Base-by-base conservation (phyloP, 140 eudicot genomes). In the Stevia rebaudiana region DNA sequence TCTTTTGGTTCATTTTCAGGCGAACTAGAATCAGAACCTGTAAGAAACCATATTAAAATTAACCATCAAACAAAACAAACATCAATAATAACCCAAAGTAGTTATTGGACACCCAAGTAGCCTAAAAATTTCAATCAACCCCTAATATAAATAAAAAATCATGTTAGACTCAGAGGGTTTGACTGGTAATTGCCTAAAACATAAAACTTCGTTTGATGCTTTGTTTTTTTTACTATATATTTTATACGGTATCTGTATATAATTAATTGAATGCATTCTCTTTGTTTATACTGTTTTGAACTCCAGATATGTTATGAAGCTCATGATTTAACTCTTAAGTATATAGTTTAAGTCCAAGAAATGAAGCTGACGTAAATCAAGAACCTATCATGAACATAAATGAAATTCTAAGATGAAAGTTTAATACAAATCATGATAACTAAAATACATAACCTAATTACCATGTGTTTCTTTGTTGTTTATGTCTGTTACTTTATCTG, bases 1-100 rank as follows among this genome's bases (percentile, higher is more conserved):
- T 64, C 76, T 65, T 81, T 88, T 35, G 75, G 47, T 55, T 70
- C 82, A 56, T 70, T 63, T 40, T 80, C 81, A 42, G 94, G 81
- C 24, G 79, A 78, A 68, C 74, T 63, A 47, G 81, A 76, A 49
- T 73, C 83, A 2, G 88, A 62, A 79, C 74, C 95, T 85, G 83
- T 61, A 67, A 7, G n/a, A 43, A 23, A 42, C 62, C 58, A 64
- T n/a, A 50, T n/a, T 46, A 46, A 17, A 13, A 40, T 28, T 42
- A 15, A 36, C 62, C 25, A 78, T 51, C 55, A 49, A 43, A 54
- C 67, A 63, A 31, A 43, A 64, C 44, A 46, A 65, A 42, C 42
- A 48, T 52, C 57, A 41, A 16, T 18, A 69, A 46, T 37, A 61
- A 51, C 37, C 44, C 15, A 65, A 69, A 30, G 16, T 33, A 36